Base-by-base conservation (phyloP, 1,284 basidiomycete genomes). In the Malassezia brasiliensis region DNA sequence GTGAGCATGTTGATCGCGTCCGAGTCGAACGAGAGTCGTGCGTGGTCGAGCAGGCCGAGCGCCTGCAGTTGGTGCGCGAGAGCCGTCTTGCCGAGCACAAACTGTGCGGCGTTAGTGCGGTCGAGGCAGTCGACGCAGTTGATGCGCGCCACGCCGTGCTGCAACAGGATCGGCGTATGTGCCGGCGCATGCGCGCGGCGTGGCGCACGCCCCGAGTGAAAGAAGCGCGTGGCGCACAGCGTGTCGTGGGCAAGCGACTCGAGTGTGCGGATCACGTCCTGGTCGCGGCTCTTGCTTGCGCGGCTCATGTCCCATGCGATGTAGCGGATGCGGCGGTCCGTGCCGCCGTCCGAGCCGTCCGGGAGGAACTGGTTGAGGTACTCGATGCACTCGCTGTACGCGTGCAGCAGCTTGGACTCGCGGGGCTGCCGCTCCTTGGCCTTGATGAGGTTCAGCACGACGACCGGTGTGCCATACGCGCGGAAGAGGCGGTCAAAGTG, bases 341-440 rank as follows among this genome's bases (percentile, higher is more conserved):
- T 78, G 4, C 46, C 38, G 36, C 14, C 20, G 35, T 17, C 32
- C 10, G 45, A 20, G 41, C 52, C 46, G 0, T 48, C 17, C 0
- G 93, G 90, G 15, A 99, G 76, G 76, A 96, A 96, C 70, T 98
- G 94, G 65, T 96, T 96, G 34, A 99, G 80, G 69, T 96, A 98
- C 53, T 82, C 76, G 20, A 96, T 84, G 72, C 94, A 99, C 70
- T 91, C 84, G 0, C 85, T 86, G 72, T 94, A 98, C 68, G 96
- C 90, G 9, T 85, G 83, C 19, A 93, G 77, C 9, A 99, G 79
- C 72, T 96, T 96, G n/a, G 85, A 87, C 75, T 99, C 94, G 50
- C 94, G 81, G 2, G 90, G 88, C 31, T 79, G 77, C n/a, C 78
- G 77, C 61, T 83, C 82, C 14, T 85, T 69, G 56, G 57, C 55